Evolutionary conservation across 306 rosid species (phyloP).

Genomic region (Prunus mira): DNA sequence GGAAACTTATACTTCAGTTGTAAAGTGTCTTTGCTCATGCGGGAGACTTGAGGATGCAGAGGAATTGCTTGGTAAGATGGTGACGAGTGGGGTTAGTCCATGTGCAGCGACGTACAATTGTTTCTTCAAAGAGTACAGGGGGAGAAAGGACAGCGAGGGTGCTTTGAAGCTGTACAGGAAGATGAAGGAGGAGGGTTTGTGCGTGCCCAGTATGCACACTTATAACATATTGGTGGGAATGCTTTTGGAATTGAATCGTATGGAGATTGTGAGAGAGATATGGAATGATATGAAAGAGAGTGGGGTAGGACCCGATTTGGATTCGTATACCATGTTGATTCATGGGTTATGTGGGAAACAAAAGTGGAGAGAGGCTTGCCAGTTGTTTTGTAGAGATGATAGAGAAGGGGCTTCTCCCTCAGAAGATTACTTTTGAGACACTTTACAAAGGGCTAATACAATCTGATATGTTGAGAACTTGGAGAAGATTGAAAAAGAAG

Average conservation of each 20-base stretch:
- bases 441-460: slow-evolving; percentile 81
- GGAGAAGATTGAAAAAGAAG: slow-evolving; percentile 90
- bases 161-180: slow-evolving; percentile 72
- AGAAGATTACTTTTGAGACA: slow-evolving; percentile 76
- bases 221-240: slow-evolving; percentile 61
- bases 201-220: slow-evolving; percentile 52
- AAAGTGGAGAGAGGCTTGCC: slow-evolving; percentile 83
- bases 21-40: slow-evolving; percentile 78
- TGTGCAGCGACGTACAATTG: slow-evolving; percentile 74
- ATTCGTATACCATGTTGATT: slow-evolving; percentile 66
- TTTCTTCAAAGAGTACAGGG: slow-evolving; percentile 76
- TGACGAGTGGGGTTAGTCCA: slow-evolving; percentile 57
- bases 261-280: slow-evolving; percentile 48
- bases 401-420: slow-evolving; percentile 90
- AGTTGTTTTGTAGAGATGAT: slow-evolving; percentile 88
- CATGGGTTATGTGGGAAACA: slow-evolving; percentile 68
- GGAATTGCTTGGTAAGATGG: slow-evolving; percentile 68
- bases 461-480: slow-evolving; percentile 84
- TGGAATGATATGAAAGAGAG: slow-evolving; percentile 74
- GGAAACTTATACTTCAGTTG: slow-evolving; percentile 71
- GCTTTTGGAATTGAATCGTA: slow-evolving; percentile 54
- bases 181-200: slow-evolving; percentile 65
- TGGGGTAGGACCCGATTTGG: slow-evolving; percentile 78
- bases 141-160: slow-evolving; percentile 56
- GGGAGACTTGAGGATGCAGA: slow-evolving; percentile 82